Percentiles rank a stretch among this genome's conserved stretches.
These are phyloP conservation scores for Moricandia moricandioides DNA, from an alignment of 345 rosid genomes.

Conservation along the genomic window DNA sequence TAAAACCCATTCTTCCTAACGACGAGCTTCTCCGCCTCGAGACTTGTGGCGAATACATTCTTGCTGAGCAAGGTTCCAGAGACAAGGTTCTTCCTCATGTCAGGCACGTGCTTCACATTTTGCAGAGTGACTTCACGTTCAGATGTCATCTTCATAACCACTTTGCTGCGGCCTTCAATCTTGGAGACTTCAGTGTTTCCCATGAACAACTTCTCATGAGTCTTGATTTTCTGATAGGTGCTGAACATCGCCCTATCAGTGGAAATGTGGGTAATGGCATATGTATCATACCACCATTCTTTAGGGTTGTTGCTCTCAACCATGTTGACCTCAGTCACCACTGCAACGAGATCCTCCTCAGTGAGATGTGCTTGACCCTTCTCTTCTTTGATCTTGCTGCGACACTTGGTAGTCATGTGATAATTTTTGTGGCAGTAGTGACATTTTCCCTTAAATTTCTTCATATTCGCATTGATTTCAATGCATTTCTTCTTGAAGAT, in stretches of 20 bases:
- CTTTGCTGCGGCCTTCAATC: background rate
- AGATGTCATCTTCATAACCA: background rate
- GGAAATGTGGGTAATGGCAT: background rate
- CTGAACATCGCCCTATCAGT: background rate
- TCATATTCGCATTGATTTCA: too few relatives aligned
- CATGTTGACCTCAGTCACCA: background rate
- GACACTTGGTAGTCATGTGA: background rate
- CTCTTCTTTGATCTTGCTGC: background rate
- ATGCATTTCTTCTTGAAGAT: too few relatives aligned
- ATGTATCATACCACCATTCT: background rate
- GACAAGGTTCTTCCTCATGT: background rate
- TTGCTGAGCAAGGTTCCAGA: too few relatives aligned
- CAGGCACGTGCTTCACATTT: background rate
- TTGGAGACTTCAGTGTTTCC: background rate
- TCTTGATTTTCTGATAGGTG: background rate
- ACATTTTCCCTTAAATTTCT: background rate
- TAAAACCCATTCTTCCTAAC: too few relatives aligned
- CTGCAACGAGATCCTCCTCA: background rate
- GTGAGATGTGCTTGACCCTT: background rate
- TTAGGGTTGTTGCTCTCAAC: background rate
- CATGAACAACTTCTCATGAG: background rate
- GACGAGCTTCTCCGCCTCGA: too few relatives aligned
- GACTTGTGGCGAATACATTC: too few relatives aligned
- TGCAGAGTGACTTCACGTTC: background rate
- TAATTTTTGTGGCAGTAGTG: background rate